phyloP scores from a whole-genome alignment of 1,139 yeast species.

The Candida neerlandica region DNA sequence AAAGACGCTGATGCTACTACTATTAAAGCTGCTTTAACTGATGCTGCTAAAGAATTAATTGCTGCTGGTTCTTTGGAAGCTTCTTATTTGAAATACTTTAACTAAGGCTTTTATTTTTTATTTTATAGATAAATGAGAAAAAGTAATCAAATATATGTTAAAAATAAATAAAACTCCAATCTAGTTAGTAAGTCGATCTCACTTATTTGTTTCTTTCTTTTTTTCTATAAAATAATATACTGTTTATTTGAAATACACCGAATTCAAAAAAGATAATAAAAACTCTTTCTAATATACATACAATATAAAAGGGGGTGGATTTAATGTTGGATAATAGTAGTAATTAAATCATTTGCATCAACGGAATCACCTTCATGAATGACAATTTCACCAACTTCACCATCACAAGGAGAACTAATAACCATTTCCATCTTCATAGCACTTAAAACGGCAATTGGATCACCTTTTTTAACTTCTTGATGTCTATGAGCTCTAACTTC shows the following conservation, averaged over 20 bases:
- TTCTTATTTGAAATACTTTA: constrained; percentile 40
- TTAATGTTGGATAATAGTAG: constrained; percentile 26
- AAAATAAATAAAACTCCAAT: too few species aligned
- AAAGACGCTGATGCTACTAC: constrained; percentile 52
- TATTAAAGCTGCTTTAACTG: constrained; percentile 54
- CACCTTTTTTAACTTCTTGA: constrained; percentile 91
- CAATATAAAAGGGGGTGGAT: too few species aligned
- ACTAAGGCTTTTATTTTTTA: constrained; percentile 2
- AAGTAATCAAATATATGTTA: neutral
- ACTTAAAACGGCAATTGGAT: constrained; percentile 88
- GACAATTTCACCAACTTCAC: constrained; percentile 73
- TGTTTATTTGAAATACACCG: neutral
- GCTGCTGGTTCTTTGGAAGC: constrained; percentile 35
- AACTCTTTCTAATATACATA: constrained; percentile 3
- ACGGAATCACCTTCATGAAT: constrained; percentile 94
- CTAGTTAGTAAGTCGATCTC: too few species aligned
- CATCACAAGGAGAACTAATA: constrained; percentile 87
- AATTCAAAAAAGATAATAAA: neutral
- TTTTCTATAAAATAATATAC: too few species aligned
- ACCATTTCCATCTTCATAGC: constrained; percentile 99
- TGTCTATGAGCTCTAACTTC: constrained; percentile 91
- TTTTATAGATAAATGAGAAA: neutral
- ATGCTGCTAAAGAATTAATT: constrained; percentile 46
- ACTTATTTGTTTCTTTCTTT: too few species aligned
- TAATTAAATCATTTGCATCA: constrained; percentile 84